These are phyloP conservation scores for Pseudogymnoascus sp. DNA, from an alignment of 2,329 filamentous ascomycete genomes.

Conservation along the genomic window DNA sequence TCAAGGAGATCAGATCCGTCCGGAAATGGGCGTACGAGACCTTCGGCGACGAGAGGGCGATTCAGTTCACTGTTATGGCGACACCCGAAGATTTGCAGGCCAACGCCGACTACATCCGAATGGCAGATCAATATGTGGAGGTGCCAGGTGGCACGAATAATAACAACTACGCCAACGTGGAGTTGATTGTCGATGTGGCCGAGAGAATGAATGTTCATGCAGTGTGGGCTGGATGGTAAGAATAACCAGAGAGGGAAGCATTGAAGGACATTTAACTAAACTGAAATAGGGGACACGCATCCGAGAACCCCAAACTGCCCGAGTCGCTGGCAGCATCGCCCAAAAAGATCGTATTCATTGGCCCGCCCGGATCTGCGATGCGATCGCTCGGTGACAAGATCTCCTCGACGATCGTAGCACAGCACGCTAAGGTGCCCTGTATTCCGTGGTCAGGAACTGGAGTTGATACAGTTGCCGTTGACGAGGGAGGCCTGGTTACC, in stretches of 20 bases:
- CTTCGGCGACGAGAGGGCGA: slow-evolving; percentile 95
- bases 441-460: slow-evolving; percentile 99
- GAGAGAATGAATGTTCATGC: slow-evolving; percentile 98
- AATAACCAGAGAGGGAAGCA: slow-evolving; percentile 9
- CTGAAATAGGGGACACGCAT: slow-evolving; percentile 75
- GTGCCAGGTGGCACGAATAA: slow-evolving; percentile 98
- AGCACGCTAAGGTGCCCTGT: slow-evolving; percentile 91
- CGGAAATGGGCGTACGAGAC: slow-evolving; percentile 99
- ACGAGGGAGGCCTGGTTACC: slow-evolving; percentile 81
- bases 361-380: slow-evolving; percentile 96
- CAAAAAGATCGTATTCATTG: slow-evolving; percentile 99
- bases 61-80: slow-evolving; percentile 99
- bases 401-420: slow-evolving; percentile 96
- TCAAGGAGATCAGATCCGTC: slow-evolving; percentile 98
- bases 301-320: slow-evolving; percentile 95
- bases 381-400: slow-evolving; percentile 99
- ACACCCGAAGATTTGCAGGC: slow-evolving; percentile 95
- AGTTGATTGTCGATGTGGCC: slow-evolving; percentile 96
- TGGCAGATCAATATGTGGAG: slow-evolving; percentile 99
- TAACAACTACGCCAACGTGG: slow-evolving; percentile 99
- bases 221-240: slow-evolving; percentile 97
- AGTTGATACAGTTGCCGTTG: slow-evolving; percentile 72
- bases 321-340: slow-evolving; percentile 92
- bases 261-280: background rate
- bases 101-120: slow-evolving; percentile 98